These are phyloP conservation scores for Typha latifolia DNA, from an alignment of 176 grass and related monocot species.

Conservation along the genomic window DNA sequence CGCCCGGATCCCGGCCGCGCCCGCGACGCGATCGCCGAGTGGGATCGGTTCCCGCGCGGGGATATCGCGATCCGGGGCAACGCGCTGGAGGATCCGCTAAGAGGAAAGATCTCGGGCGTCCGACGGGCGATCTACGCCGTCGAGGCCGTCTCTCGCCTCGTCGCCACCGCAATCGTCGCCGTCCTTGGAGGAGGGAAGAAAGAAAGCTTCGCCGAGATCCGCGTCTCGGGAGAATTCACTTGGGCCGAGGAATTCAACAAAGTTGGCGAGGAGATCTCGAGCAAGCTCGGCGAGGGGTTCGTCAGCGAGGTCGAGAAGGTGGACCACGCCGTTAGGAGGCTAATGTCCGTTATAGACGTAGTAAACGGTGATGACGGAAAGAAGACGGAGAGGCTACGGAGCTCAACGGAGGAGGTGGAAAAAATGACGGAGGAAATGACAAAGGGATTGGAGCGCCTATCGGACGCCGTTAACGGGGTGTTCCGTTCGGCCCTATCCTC, in stretches of 20 bases:
- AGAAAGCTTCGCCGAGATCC: neutral
- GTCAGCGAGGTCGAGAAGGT: slow-evolving; percentile 27
- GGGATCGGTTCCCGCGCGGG: slow-evolving; percentile 3
- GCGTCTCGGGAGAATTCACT: slow-evolving; percentile 23
- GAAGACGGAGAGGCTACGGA: slow-evolving; percentile 13
- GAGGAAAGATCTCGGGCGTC: slow-evolving; percentile 23
- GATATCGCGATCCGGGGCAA: slow-evolving; percentile 17
- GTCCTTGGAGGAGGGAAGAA: slow-evolving; percentile 22
- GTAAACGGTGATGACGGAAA: neutral
- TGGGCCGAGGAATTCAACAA: slow-evolving; percentile 61
- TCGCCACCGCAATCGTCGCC: slow-evolving; percentile 22
- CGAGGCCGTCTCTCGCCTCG: slow-evolving; percentile 48
- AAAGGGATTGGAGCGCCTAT: slow-evolving; percentile 37
- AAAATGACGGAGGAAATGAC: slow-evolving; percentile 45
- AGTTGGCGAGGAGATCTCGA: slow-evolving; percentile 26
- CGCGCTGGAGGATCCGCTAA: slow-evolving; percentile 6
- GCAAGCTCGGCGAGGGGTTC: neutral
- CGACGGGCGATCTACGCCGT: slow-evolving; percentile 38
- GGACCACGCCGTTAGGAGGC: slow-evolving; percentile 31
- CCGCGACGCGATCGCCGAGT: slow-evolving; percentile 17
- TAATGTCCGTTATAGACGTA: slow-evolving; percentile 17
- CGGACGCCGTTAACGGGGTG: slow-evolving; percentile 41
- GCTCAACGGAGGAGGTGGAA: slow-evolving; percentile 33
- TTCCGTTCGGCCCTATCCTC: slow-evolving; percentile 52
- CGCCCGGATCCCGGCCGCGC: slow-evolving; percentile 15